These are phyloP conservation scores for Thuidium tamariscinum DNA, from an alignment of 225 moss, liverwort and hornwort species.

Conservation along the genomic window DNA sequence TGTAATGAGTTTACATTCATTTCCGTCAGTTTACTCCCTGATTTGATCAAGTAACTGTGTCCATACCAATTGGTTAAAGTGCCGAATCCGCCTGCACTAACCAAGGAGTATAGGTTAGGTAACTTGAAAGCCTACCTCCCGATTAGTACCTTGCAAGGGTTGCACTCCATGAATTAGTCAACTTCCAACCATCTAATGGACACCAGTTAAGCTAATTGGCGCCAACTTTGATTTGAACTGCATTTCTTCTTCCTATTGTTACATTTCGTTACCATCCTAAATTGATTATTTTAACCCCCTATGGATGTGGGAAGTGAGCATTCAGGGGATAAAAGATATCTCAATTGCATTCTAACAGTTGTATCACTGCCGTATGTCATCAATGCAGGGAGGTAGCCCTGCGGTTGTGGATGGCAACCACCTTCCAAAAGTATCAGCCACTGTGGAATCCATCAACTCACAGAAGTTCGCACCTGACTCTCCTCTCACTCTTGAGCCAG, in stretches of 20 bases:
- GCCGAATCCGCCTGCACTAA: not conserved
- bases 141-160: not conserved
- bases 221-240: not conserved
- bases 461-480: slow-evolving; percentile 18
- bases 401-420: slow-evolving; percentile 20
- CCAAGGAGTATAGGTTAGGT: not conserved
- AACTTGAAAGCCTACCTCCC: not conserved
- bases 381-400: slow-evolving; percentile 19
- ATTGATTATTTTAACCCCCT: not conserved
- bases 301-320: not conserved
- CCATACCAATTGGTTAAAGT: not conserved
- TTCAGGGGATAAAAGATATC: not conserved
- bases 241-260: not conserved
- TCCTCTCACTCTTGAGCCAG: slow-evolving; percentile 9
- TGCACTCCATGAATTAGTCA: not conserved
- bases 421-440: slow-evolving; percentile 23
- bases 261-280: not conserved
- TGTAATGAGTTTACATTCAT: not conserved
- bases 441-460: slow-evolving; percentile 25
- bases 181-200: not conserved
- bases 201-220: not conserved
- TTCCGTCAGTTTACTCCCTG: not conserved
- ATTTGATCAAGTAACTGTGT: not conserved
- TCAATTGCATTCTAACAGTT: not conserved
- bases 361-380: not conserved